These are phyloP conservation scores for Backusella macrospora DNA, from an alignment of 192 early-diverging fungal species.

Conservation along the genomic window DNA sequence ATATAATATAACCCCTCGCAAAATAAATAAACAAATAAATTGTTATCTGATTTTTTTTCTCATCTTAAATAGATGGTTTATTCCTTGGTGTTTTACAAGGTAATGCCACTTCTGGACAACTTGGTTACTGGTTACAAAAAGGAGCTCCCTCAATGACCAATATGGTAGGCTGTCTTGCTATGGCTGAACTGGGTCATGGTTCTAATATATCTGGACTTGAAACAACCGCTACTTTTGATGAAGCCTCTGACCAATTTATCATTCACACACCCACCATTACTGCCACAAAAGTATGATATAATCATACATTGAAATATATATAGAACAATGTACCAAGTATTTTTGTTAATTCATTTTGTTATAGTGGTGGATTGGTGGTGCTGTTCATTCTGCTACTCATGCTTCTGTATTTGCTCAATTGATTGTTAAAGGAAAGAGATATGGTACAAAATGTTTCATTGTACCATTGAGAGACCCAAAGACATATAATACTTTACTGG, in stretches of 20 bases:
- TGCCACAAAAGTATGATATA: slow-evolving; percentile 64
- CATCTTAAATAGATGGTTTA: slow-evolving; percentile 53
- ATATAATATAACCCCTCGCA: background rate
- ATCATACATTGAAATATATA: background rate
- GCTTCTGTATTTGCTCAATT: slow-evolving; percentile 84
- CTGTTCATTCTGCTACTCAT: slow-evolving; percentile 88
- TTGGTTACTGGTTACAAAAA: slow-evolving; percentile 83
- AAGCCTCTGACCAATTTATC: slow-evolving; percentile 80
- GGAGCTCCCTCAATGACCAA: slow-evolving; percentile 82
- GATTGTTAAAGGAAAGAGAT: slow-evolving; percentile 74
- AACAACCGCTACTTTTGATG: slow-evolving; percentile 90
- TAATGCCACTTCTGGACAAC: slow-evolving; percentile 81
- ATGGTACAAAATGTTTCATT: slow-evolving; percentile 89
- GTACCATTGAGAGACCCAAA: slow-evolving; percentile 84
- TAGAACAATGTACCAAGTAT: background rate
- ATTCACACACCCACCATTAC: slow-evolving; percentile 79
- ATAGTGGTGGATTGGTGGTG: slow-evolving; percentile 95
- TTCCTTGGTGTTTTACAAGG: slow-evolving; percentile 87
- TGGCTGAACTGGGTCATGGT: slow-evolving; percentile 89
- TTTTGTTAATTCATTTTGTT: background rate
- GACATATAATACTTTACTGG: slow-evolving; percentile 79
- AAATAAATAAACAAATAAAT: background rate
- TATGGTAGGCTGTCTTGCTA: slow-evolving; percentile 88
- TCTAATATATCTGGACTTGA: slow-evolving; percentile 92
- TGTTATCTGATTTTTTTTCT: slow-evolving; percentile 14